Base-by-base conservation (phyloP, 805 yeast species). In the Kodamaea kaohsiungensis region DNA sequence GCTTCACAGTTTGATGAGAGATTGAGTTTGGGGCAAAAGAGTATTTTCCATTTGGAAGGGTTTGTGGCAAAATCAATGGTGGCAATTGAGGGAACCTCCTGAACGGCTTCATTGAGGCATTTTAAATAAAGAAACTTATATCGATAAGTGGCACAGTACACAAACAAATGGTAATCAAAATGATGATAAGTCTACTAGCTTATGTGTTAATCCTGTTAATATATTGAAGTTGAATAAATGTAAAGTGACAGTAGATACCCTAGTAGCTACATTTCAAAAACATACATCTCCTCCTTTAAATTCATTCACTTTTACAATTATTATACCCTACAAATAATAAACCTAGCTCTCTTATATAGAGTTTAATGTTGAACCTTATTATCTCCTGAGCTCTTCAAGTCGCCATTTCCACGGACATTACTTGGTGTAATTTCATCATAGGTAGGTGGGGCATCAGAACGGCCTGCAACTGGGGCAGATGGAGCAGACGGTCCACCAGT, bases 41-140 rank as follows among this genome's bases (percentile, higher is more conserved):
- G 91, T 39, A 93, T 95, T 10, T 95, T 90, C 70, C 99, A 95
- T 71, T 72, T 95, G 52, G 99, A 95, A 73, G 99, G 98, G 1
- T 95, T 91, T 66, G 82, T 89, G 16, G 97, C 98, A 0, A 87
- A 83, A 65, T 83, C 85, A 1, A 93, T 95, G 98, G 88, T 90
- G 43, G 80, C 80, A 7, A 67, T 88, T 49, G 95, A 88, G 61
- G 72, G 59, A n/a, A n/a, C n/a, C n/a, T n/a, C n/a, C n/a, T n/a
- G n/a, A n/a, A n/a, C n/a, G n/a, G n/a, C n/a, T n/a, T n/a, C n/a
- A n/a, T n/a, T n/a, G n/a, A n/a, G n/a, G n/a, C n/a, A n/a, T n/a
- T n/a, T n/a, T 37, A 46, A 40, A 30, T 37, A n/a, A 15, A 13
- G 19, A 17, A 15, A 7, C 33, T 27, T 27, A 9, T 7, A 9